Evolutionary conservation across 2,329 filamentous ascomycete species (phyloP).

Genomic region (Didymella sp.): DNA sequence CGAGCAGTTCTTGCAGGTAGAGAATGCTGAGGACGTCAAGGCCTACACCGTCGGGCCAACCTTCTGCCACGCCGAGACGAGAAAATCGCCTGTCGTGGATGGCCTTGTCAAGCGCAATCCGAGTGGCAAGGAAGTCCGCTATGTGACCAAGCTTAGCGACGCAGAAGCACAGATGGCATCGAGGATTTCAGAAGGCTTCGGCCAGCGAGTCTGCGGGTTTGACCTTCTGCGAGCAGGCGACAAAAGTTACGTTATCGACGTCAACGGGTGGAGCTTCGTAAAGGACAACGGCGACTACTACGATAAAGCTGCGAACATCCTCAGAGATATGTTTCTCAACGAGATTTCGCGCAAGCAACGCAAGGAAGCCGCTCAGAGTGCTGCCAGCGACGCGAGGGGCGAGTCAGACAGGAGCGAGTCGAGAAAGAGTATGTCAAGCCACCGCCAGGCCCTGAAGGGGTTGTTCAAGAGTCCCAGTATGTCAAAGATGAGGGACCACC

Average conservation of each 20-base stretch:
- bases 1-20: constrained; percentile 94
- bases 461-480: constrained; percentile 71
- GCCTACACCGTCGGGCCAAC: constrained; percentile 93
- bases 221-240: constrained; percentile 87
- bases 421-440: constrained; percentile 47
- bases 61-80: constrained; percentile 95
- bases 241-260: constrained; percentile 96
- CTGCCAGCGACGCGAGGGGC: constrained; percentile 46
- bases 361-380: constrained; percentile 48
- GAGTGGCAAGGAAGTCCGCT: constrained; percentile 95
- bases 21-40: constrained; percentile 98
- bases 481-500: constrained; percentile 61
- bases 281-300: constrained; percentile 99
- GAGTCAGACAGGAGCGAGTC: constrained; percentile 26
- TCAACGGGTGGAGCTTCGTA: constrained; percentile 99
- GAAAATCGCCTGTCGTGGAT: constrained; percentile 96
- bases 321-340: constrained; percentile 85
- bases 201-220: constrained; percentile 94
- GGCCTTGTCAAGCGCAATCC: constrained; percentile 95
- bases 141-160: constrained; percentile 82
- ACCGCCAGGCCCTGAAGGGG: constrained; percentile 60
- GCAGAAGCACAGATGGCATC: constrained; percentile 87
- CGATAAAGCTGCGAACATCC: constrained; percentile 83
- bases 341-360: constrained; percentile 71
- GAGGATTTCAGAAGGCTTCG: constrained; percentile 89